A percentile compares a stretch with the other conserved stretches of the same genome.
Evolutionary conservation across 208 protist genomes (phyloP).

Genomic region (Leishmania guyanensis): DNA sequence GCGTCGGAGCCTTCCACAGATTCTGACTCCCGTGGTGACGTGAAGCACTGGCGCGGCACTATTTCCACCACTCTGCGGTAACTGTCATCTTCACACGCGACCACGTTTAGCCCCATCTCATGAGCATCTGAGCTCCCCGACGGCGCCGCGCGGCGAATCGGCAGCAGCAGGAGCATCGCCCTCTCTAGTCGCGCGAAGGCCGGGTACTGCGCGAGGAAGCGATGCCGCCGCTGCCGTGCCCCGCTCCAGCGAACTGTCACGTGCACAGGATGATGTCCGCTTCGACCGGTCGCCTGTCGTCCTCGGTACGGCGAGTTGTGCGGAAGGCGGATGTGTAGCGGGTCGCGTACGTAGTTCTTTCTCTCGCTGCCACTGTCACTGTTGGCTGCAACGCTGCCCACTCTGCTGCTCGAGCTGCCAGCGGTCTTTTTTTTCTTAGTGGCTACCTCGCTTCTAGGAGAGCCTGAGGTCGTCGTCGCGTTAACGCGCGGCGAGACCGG

Average conservation of each 20-base stretch:
- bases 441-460: not conserved
- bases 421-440: not conserved
- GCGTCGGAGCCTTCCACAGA: not conserved
- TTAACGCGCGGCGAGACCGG: no score
- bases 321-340: constrained; percentile 16
- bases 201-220: constrained; percentile 5
- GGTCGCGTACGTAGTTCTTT: not conserved
- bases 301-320: constrained; percentile 5
- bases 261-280: constrained; percentile 6
- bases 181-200: not conserved
- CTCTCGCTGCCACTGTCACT: not conserved
- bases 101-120: not conserved
- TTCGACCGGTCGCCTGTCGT: not conserved
- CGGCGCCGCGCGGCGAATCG: not conserved
- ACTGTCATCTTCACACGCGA: not conserved
- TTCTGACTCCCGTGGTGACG: not conserved
- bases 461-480: not conserved
- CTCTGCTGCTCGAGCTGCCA: not conserved
- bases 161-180: not conserved
- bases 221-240: constrained; percentile 16
- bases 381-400: not conserved
- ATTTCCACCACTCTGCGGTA: not conserved
- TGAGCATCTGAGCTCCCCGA: not conserved
- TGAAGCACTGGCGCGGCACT: not conserved
- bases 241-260: constrained; percentile 32